phyloP scores from a whole-genome alignment of 2,329 filamentous ascomycete genomes.

The Fusarium abutilonis region DNA sequence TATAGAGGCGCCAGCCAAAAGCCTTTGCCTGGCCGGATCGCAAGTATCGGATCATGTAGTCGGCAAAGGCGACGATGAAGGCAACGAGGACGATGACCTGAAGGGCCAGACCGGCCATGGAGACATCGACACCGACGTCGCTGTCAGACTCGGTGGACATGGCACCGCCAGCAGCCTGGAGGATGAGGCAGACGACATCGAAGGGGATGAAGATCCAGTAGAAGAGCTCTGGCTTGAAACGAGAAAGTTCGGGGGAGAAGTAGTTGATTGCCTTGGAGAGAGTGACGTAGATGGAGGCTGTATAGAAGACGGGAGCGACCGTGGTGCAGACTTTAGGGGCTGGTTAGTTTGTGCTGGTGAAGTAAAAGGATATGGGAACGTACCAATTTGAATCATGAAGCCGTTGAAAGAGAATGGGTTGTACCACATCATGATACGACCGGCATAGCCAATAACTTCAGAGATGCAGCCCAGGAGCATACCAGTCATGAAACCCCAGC shows the following conservation, averaged over 20 bases:
- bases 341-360: constrained; percentile 1
- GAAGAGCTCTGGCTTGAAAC: constrained; percentile 56
- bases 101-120: constrained; percentile 64
- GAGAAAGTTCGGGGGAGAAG: constrained; percentile 54
- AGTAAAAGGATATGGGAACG: constrained; percentile 29
- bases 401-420: constrained; percentile 68
- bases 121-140: constrained; percentile 53
- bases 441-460: constrained; percentile 71
- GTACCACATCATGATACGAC: constrained; percentile 64
- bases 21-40: constrained; percentile 41
- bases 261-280: constrained; percentile 57
- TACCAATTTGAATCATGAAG: constrained; percentile 74
- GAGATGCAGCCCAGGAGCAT: constrained; percentile 66
- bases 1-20: constrained; percentile 46
- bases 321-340: constrained; percentile 62
- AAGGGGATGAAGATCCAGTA: constrained; percentile 64
- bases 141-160: constrained; percentile 53
- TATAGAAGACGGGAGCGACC: constrained; percentile 58
- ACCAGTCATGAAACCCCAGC: constrained; percentile 59
- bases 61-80: constrained; percentile 60
- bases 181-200: constrained; percentile 64
- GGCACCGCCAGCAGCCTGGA: constrained; percentile 68
- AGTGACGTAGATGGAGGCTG: constrained; percentile 74
- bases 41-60: constrained; percentile 60
- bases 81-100: constrained; percentile 65